Evolutionary conservation across 805 yeast species (phyloP), one percentile per base, ranked within the genome.

Genomic region (Saccharomycopsis synnaedendra): DNA sequence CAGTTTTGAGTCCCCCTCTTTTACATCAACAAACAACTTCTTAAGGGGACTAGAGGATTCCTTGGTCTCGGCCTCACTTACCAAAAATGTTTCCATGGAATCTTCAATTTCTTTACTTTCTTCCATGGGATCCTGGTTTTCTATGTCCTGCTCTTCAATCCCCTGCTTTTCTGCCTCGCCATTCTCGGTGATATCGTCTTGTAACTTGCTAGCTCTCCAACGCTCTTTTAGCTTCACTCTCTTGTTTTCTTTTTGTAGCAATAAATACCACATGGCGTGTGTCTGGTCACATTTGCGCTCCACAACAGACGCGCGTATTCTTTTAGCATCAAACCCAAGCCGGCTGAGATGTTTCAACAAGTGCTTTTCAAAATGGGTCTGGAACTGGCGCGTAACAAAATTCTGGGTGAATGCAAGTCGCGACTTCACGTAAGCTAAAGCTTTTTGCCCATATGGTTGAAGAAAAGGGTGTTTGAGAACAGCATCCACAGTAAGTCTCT

Each of bases 261-360:
- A 36, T 32, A 53, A 46, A 33, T 49, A 42, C 54, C 54, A 51
- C 35, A 51, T 42, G 8, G 50, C 54, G 37, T 51, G 52, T 7
- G 49, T 28, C 0, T 86, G 68, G 61, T 85, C 93, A 63, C 85
- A 76, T 48, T 80, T 77, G 42, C 74, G 71, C 48, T 72, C 69
- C 32, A 64, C 57, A 3, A 87, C 78, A 32, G 83, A 74, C n/a
- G 47, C 51, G 35, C 48, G 45, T 7, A 51, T 42, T 33, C 41
- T 51, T 30, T 46, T 48, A 5, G 47, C 43, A 32, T 52, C 55
- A 41, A 52, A 50, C 4, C 55, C 55, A 7, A 50, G 37, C 38
- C 55, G 33, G 33, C 47, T 52, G 35, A 52, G 43, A 32, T 52
- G 54, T 35, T 52, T 52, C 6, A 50, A 27, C n/a, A 52, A 41